Percentiles rank a stretch among this genome's conserved stretches.
Evolutionary conservation across 129 eudicot genomes (phyloP).

Genomic region (Rutidosis leptorrhynchoides): DNA sequence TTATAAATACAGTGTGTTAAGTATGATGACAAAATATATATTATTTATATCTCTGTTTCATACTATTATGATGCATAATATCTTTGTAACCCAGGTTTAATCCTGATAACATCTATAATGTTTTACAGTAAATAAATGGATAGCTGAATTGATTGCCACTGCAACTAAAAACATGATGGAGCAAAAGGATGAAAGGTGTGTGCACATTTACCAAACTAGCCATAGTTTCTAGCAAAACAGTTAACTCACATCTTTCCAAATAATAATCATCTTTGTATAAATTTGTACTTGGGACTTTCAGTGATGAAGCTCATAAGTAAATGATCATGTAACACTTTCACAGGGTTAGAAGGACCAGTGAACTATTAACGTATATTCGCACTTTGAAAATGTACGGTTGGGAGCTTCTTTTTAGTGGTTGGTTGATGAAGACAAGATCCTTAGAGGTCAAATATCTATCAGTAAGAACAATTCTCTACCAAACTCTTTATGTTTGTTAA

Average conservation of each 20-base stretch:
- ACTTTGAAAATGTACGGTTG: conserved; percentile 96
- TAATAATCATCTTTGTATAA: not conserved
- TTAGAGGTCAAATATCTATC: conserved; percentile 71
- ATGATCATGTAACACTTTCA: conserved; percentile 8
- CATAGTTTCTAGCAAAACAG: conserved; percentile 7
- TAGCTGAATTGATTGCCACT: conserved; percentile 71
- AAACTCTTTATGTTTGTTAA: conserved; percentile 3
- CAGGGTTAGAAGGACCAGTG: conserved; percentile 92
- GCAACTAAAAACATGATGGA: conserved; percentile 93
- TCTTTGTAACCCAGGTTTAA: conserved; percentile 1
- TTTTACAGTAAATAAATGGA: conserved; percentile 85
- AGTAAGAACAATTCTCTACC: conserved; percentile 30
- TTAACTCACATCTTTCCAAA: conserved; percentile 17
- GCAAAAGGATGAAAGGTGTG: conserved; percentile 92
- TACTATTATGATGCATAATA: conserved; percentile 17
- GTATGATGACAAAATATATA: not conserved
- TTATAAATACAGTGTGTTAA: not conserved
- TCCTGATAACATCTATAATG: conserved; percentile 17
- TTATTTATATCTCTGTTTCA: conserved; percentile 49
- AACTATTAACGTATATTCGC: conserved; percentile 67
- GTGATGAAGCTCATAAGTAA: not conserved
- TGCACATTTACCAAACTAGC: conserved; percentile 15
- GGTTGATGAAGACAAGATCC: conserved; percentile 90
- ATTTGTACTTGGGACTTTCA: conserved; percentile 14
- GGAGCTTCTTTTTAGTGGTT: conserved; percentile 79